Percentiles rank a stretch among this genome's conserved stretches.
These are phyloP conservation scores for Pyronema omphalodes DNA, from an alignment of 495 filamentous ascomycete genomes.

Conservation along the genomic window DNA sequence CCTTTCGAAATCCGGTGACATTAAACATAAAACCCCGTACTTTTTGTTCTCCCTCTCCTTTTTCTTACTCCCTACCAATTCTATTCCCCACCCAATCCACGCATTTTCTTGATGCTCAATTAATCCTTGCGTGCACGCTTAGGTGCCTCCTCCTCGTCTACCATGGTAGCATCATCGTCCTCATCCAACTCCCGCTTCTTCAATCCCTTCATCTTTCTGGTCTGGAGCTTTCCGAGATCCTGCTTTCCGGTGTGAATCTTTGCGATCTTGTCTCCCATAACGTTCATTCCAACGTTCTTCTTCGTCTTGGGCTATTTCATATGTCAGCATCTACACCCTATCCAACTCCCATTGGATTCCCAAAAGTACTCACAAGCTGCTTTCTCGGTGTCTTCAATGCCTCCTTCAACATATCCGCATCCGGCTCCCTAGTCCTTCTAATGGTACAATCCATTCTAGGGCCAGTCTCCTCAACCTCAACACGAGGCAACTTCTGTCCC, in stretches of 20 bases:
- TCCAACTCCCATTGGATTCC: slow-evolving; percentile 10
- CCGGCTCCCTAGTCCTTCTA: slow-evolving; percentile 59
- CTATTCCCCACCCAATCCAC: no score
- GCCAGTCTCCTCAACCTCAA: slow-evolving; percentile 89
- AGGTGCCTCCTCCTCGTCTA: slow-evolving; percentile 8
- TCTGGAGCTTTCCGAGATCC: slow-evolving; percentile 74
- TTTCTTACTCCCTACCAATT: background rate
- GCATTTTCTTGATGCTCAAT: background rate
- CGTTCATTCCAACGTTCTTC: slow-evolving; percentile 88
- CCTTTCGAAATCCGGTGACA: background rate
- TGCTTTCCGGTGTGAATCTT: slow-evolving; percentile 83
- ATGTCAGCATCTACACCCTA: background rate
- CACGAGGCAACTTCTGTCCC: slow-evolving; percentile 68
- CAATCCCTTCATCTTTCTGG: slow-evolving; percentile 97
- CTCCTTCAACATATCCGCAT: slow-evolving; percentile 65
- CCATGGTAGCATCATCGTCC: slow-evolving; percentile 33
- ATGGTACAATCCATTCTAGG: slow-evolving; percentile 87
- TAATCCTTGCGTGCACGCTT: slow-evolving; percentile 14
- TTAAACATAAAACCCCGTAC: background rate
- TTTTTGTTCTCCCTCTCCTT: background rate
- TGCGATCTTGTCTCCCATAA: slow-evolving; percentile 89
- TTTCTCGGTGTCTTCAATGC: slow-evolving; percentile 69
- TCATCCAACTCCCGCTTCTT: slow-evolving; percentile 55
- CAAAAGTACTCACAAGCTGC: slow-evolving; percentile 38
- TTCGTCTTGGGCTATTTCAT: slow-evolving; percentile 41